Evolutionary conservation across 257 asterid genomes (phyloP).

Genomic region (Mitragyna speciosa): DNA sequence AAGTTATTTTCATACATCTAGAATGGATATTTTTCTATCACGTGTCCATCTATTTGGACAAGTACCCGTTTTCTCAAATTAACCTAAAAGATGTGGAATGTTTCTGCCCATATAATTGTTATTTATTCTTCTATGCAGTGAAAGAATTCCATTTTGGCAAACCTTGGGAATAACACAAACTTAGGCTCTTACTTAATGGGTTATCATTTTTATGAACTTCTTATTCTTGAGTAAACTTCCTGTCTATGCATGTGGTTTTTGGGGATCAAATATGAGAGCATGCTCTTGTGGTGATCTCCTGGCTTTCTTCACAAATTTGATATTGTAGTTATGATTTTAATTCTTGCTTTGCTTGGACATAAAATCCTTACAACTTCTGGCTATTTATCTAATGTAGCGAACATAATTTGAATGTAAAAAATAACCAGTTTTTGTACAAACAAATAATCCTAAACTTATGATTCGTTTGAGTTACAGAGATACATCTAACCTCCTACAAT

Average conservation of each 20-base stretch:
- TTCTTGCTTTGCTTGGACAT: neutral
- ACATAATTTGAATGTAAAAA: conserved; percentile 10
- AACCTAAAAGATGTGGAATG: neutral
- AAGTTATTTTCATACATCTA: neutral
- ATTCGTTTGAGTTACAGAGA: conserved; percentile 12
- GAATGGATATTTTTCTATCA: neutral
- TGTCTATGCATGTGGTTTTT: neutral
- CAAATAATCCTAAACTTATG: conserved; percentile 16
- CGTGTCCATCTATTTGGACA: neutral
- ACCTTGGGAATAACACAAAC: neutral
- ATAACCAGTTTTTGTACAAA: conserved; percentile 16
- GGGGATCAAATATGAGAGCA: neutral
- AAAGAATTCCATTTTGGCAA: neutral
- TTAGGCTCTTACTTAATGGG: neutral
- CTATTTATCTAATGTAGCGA: neutral
- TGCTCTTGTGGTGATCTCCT: neutral
- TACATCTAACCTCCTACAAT: conserved; percentile 26
- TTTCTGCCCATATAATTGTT: neutral
- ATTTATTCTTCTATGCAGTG: neutral
- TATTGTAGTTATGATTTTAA: too few species aligned
- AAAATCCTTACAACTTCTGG: neutral
- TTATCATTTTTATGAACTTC: neutral
- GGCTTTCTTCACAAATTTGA: neutral
- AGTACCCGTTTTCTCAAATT: neutral
- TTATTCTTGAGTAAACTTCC: neutral